phyloP scores from a whole-genome alignment of 768 basidiomycete species.

The Mycena latifolia region DNA sequence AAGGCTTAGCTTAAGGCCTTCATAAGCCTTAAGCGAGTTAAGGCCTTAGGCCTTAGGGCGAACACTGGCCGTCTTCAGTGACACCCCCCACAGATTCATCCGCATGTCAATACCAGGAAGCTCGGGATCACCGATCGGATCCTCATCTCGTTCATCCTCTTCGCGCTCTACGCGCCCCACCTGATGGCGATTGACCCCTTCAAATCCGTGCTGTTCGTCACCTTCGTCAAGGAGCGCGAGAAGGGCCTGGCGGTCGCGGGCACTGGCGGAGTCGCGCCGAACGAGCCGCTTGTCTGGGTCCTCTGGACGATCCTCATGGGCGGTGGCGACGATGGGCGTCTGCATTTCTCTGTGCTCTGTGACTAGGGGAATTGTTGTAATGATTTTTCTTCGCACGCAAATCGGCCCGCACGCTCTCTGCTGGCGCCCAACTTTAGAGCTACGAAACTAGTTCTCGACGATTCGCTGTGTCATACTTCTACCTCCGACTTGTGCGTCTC shows the following conservation, averaged over 20 bases:
- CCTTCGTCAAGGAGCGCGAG: constrained; percentile 77
- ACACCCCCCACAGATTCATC: no score
- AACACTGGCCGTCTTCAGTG: no score
- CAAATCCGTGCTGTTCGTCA: constrained; percentile 76
- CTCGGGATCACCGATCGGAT: constrained; percentile 83
- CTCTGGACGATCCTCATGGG: constrained; percentile 90
- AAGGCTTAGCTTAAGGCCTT: no score
- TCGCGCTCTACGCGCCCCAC: constrained; percentile 84
- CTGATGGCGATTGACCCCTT: constrained; percentile 87
- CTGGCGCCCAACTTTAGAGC: constrained; percentile 82
- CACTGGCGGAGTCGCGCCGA: constrained; percentile 63
- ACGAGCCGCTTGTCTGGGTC: constrained; percentile 88
- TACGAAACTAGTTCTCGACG: constrained; percentile 76
- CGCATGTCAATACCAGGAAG: no score
- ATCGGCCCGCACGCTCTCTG: constrained; percentile 86
- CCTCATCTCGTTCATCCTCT: constrained; percentile 83
- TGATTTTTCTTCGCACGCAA: no score
- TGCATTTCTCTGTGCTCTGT: neutral
- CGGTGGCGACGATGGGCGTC: constrained; percentile 82
- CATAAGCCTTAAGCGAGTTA: no score
- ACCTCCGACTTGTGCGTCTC: constrained; percentile 60
- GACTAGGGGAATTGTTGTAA: no score
- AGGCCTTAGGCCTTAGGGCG: no score
- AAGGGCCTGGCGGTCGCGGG: constrained; percentile 66
- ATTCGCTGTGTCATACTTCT: constrained; percentile 67